These are phyloP conservation scores for Leucocoprinus gongylophorus DNA, from an alignment of 1,284 basidiomycete genomes.

Conservation along the genomic window DNA sequence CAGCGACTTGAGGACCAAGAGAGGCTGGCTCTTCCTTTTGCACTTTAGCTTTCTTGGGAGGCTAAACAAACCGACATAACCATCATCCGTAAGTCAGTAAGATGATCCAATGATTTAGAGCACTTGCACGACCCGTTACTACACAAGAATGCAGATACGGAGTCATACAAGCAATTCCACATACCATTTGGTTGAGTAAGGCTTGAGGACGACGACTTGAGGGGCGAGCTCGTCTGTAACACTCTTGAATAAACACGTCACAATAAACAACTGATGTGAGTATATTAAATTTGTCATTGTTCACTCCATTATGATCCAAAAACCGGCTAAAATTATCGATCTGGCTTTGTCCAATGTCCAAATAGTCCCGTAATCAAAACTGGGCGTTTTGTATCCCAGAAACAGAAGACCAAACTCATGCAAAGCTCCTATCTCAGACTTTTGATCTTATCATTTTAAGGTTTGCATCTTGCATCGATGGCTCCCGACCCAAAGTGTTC, in stretches of 20 bases:
- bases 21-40: conserved; percentile 79
- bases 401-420: too few species aligned
- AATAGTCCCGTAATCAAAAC: too few species aligned
- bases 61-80: conserved; percentile 33
- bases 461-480: conserved; percentile 19
- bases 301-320: too few species aligned
- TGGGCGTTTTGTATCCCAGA: too few species aligned
- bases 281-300: too few species aligned
- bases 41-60: conserved; percentile 75
- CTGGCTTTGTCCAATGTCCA: too few species aligned
- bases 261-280: background rate
- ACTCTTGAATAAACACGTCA: conserved; percentile 21
- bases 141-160: conserved; percentile 15
- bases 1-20: conserved; percentile 90
- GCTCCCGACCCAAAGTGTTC: conserved; percentile 46
- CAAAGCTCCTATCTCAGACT: background rate
- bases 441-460: background rate
- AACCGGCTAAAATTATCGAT: too few species aligned
- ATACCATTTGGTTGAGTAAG: conserved; percentile 29
- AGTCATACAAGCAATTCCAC: conserved; percentile 17
- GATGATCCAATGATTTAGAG: conserved; percentile 28
- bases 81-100: conserved; percentile 29
- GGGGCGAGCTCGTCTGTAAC: conserved; percentile 17
- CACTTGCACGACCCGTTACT: conserved; percentile 12
- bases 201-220: conserved; percentile 29